These are phyloP conservation scores for Hippophae rhamnoides DNA, from an alignment of 306 rosid genomes.

Conservation along the genomic window DNA sequence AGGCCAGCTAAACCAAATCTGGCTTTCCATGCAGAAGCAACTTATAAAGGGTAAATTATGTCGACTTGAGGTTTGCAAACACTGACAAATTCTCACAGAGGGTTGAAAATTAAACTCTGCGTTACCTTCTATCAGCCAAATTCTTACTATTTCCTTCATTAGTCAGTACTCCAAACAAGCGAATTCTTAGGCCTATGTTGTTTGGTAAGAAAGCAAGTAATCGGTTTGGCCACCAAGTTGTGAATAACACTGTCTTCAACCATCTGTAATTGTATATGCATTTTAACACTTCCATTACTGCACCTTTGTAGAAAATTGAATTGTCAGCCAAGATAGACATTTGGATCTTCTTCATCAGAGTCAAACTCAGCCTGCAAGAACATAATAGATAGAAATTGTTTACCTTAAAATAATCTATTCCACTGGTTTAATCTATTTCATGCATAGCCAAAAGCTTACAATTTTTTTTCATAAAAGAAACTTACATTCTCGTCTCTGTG, in stretches of 20 bases:
- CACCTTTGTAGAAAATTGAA: background rate
- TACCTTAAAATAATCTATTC: background rate
- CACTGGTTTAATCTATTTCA: background rate
- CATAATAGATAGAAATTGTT: slow-evolving; percentile 8
- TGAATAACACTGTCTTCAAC: background rate
- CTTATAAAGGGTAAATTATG: too few species aligned
- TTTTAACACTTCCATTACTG: too few species aligned
- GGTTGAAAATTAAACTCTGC: background rate
- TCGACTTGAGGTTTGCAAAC: too few species aligned
- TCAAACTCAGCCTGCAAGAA: slow-evolving; percentile 36
- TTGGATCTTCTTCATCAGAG: slow-evolving; percentile 41
- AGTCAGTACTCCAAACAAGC: background rate
- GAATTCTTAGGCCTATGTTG: background rate
- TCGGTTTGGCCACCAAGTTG: background rate
- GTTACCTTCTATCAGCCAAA: background rate
- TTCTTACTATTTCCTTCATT: background rate
- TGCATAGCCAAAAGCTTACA: background rate
- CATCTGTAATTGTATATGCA: background rate
- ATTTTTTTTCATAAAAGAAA: background rate
- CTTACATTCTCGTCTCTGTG: slow-evolving; percentile 36
- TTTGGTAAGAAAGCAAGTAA: background rate
- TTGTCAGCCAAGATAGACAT: slow-evolving; percentile 33
- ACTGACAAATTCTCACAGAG: too few species aligned
- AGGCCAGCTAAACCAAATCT: too few species aligned
- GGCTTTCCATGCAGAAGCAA: too few species aligned